Conservation (phyloP, 2,329 filamentous ascomycete species). For the Madurella mycetomatis region DNA sequence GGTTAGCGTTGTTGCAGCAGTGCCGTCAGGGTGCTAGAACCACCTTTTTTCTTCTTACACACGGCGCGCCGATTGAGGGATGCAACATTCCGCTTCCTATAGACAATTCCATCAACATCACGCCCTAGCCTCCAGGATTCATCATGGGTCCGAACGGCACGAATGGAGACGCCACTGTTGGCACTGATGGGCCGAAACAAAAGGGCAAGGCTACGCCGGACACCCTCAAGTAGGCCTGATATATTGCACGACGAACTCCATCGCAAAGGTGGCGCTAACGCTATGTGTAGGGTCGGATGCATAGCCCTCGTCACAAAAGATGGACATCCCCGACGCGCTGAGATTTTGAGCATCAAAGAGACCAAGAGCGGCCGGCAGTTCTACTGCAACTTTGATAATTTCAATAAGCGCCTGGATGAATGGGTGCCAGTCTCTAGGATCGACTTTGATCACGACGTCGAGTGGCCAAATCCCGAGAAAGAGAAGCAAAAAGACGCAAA, state of each 20-base stretch:
- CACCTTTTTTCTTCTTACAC: too few relatives aligned
- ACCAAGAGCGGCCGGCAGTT: constrained; percentile 84
- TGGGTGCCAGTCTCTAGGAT: constrained; percentile 83
- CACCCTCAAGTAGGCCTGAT: constrained; percentile 63
- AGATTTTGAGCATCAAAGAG: constrained; percentile 91
- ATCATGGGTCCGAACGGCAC: constrained; percentile 50
- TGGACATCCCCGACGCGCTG: constrained; percentile 81
- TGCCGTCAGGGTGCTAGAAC: too few relatives aligned
- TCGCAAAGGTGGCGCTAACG: neutral
- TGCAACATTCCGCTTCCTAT: neutral
- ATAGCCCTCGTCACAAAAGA: constrained; percentile 64
- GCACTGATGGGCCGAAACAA: constrained; percentile 55
- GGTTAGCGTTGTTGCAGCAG: neutral
- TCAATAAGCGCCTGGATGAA: constrained; percentile 83
- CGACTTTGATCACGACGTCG: constrained; percentile 83
- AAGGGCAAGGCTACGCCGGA: constrained; percentile 81
- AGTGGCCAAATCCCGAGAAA: constrained; percentile 93
- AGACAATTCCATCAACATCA: constrained; percentile 18
- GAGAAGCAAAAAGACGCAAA: constrained; percentile 70
- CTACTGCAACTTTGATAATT: constrained; percentile 97
- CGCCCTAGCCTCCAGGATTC: constrained; percentile 23
- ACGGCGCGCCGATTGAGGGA: neutral
- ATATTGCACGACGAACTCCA: neutral
- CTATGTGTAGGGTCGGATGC: constrained; percentile 44
- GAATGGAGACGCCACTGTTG: constrained; percentile 50